These are phyloP conservation scores for Suillus ampliporus DNA, from an alignment of 768 basidiomycete genomes.

Conservation along the genomic window DNA sequence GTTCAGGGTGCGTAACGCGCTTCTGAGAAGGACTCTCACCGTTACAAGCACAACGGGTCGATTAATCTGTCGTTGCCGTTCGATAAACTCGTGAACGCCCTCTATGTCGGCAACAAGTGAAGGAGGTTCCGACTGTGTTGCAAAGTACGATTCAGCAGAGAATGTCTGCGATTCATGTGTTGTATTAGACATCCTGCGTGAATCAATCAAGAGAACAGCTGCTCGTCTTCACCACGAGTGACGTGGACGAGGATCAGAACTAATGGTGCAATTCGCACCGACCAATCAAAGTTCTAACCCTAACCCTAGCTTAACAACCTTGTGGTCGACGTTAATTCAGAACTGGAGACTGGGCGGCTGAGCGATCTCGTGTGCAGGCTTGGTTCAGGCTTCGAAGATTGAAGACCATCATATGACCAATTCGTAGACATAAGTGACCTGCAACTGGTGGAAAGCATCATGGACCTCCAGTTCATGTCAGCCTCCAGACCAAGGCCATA, in stretches of 20 bases:
- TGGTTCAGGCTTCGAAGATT: not conserved
- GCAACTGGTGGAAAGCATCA: too few species aligned
- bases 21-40: constrained; percentile 52
- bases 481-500: not conserved
- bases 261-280: not conserved
- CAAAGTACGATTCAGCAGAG: constrained; percentile 91
- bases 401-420: not conserved
- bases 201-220: constrained; percentile 2
- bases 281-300: not conserved
- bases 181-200: constrained; percentile 23
- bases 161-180: constrained; percentile 46
- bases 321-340: not conserved
- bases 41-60: constrained; percentile 92
- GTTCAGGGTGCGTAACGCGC: constrained; percentile 14
- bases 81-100: constrained; percentile 70
- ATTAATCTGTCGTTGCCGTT: constrained; percentile 63
- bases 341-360: too few species aligned
- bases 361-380: too few species aligned
- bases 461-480: not conserved
- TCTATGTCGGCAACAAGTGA: constrained; percentile 72
- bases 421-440: too few species aligned
- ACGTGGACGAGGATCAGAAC: not conserved
- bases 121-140: constrained; percentile 80
- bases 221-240: not conserved
- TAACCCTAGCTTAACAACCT: too few species aligned